Evolutionary conservation across 164 flowering plant genomes (phyloP).

Genomic region (Vitis riparia): DNA sequence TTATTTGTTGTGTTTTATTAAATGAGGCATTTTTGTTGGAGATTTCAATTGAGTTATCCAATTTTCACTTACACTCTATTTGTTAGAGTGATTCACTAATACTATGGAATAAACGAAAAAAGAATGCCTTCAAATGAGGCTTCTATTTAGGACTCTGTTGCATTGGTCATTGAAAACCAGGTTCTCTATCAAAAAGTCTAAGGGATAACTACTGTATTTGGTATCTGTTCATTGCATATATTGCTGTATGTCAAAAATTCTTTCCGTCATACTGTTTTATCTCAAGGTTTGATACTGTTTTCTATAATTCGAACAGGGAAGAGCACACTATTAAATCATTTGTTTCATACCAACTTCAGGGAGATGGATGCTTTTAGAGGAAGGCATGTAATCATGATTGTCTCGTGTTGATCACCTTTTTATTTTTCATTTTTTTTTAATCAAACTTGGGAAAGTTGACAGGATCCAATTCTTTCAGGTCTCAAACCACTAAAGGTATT

Average conservation of each 20-base stretch:
- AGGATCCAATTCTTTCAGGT: slow-evolving; percentile 43
- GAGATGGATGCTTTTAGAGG: slow-evolving; percentile 98
- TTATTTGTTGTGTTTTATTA: not conserved
- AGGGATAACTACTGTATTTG: not conserved
- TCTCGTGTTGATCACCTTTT: not conserved
- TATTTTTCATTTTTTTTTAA: not conserved
- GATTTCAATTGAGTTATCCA: no score
- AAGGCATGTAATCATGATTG: slow-evolving; percentile 46
- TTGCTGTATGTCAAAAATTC: not conserved
- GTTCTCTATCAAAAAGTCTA: no score
- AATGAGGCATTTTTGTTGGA: not conserved
- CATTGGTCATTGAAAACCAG: no score
- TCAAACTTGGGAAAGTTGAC: not conserved
- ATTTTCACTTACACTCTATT: no score
- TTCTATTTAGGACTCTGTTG: no score
- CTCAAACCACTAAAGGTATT: slow-evolving; percentile 94
- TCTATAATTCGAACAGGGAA: slow-evolving; percentile 55
- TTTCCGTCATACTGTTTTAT: not conserved
- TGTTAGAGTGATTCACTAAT: no score
- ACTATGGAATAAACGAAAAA: no score
- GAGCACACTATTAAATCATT: slow-evolving; percentile 85
- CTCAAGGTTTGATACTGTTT: not conserved
- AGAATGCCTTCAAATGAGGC: no score
- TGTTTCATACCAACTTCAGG: slow-evolving; percentile 81
- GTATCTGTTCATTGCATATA: not conserved